Base-by-base conservation (phyloP, 2,329 filamentous ascomycete genomes). In the Beauveria sp. region DNA sequence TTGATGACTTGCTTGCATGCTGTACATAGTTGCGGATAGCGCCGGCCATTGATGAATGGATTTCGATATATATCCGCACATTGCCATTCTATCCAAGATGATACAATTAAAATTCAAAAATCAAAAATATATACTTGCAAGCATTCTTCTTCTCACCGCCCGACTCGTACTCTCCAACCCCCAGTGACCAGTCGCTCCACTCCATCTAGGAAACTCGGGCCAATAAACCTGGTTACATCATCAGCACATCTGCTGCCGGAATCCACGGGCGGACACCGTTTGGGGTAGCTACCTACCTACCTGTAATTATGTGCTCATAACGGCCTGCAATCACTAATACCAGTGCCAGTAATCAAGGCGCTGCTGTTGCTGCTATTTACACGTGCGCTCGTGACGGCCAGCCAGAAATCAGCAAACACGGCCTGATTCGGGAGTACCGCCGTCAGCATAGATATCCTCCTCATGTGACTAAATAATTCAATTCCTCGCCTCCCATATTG, bases 201-300 rank as follows among this genome's bases (percentile, higher is more conserved):
- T n/a, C 24, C 5, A 18, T 26, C 24, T 1, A 30, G 37, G n/a
- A 46, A 28, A n/a, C 40, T 40, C 53, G 24, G 41, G 40, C 53
- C 53, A 55, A 55, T 44, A n/a, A 55, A 16, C 24, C 30, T 5
- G 46, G 46, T 51, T 58, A 50, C 55, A 58, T 58, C 55, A 58
- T 58, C 46, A 43, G 55, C 46, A 40, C 10, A 18, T 40, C 18
- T 41, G 26, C 46, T 28, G 28, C 44, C 55, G 46, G 34, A 51
- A 22, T 48, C 43, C n/a, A 37, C 20, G 46, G 30, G 47, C 26
- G 14, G 26, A 2, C 41, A 26, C 37, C 34, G 47, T 44, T 16
- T 59, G 37, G 37, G 24, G 56, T 44, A 18, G 22, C 18, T 22
- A n/a, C 8, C 28, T 14, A 24, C 20, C 20, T 22, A 14, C 22